A percentile compares a stretch with the other conserved stretches of the same genome.
Evolutionary conservation across 345 rosid species (phyloP).

Genomic region (Streptanthus diversifolius): DNA sequence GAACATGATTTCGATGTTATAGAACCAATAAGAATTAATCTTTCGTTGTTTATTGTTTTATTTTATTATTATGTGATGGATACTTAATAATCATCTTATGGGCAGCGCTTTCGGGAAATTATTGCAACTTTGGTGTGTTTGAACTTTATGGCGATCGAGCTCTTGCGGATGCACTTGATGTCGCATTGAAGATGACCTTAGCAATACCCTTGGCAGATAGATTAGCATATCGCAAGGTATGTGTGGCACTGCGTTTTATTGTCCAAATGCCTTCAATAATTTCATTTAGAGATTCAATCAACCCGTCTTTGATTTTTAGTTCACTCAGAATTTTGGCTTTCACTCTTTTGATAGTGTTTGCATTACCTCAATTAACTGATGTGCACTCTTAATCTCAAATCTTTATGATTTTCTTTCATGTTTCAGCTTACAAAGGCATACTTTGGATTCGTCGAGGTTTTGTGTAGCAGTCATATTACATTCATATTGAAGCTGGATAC

Average conservation of each 20-base stretch:
- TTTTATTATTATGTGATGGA: background rate
- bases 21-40: constrained; percentile 3
- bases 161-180: constrained; percentile 89
- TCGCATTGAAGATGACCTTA: constrained; percentile 79
- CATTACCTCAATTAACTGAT: background rate
- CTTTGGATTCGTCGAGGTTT: constrained; percentile 89
- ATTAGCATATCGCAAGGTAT: constrained; percentile 88
- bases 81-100: constrained; percentile 20
- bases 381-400: background rate
- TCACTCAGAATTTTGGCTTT: background rate
- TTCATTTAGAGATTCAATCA: background rate
- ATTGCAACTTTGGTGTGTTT: constrained; percentile 95
- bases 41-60: background rate
- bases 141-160: constrained; percentile 99
- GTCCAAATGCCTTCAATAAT: background rate
- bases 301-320: background rate
- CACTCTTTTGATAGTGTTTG: background rate
- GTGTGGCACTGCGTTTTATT: background rate
- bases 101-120: constrained; percentile 90
- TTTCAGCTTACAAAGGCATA: constrained; percentile 94
- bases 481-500: constrained; percentile 80
- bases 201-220: constrained; percentile 93
- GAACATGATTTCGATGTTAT: constrained; percentile 25
- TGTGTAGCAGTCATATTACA: constrained; percentile 69
- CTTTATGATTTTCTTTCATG: constrained; percentile 12